Evolutionary conservation across 139 green algal species (phyloP).

Genomic region (Micromonas pusilla): DNA sequence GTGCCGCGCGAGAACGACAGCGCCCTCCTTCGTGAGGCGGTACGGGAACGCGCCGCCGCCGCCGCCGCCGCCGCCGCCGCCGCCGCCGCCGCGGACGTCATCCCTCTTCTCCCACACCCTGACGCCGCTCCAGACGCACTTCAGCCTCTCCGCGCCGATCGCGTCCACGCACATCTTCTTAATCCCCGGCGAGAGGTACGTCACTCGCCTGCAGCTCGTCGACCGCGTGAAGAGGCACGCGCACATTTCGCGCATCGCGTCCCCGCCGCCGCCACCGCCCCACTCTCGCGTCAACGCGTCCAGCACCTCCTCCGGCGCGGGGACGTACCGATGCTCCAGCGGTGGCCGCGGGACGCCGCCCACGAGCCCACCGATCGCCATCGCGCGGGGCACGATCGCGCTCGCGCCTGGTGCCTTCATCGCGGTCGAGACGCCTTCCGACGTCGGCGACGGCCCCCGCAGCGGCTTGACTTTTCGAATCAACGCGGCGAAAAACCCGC

Average conservation of each 20-base stretch:
- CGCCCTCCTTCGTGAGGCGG: conserved; percentile 11
- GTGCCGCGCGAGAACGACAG: not conserved
- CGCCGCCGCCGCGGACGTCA: conserved; percentile 11
- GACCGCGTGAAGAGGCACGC: conserved; percentile 8
- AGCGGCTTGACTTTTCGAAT: conserved; percentile 67
- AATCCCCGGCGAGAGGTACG: not conserved
- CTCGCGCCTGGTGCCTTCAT: not conserved
- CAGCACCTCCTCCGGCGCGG: not conserved
- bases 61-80: conserved; percentile 59
- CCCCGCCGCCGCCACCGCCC: too few species aligned
- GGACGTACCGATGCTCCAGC: not conserved
- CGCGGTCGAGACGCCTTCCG: not conserved
- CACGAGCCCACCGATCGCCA: not conserved
- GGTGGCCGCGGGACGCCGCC: too few species aligned
- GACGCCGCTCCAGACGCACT: conserved; percentile 14
- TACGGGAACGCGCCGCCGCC: not conserved
- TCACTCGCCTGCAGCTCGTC: not conserved
- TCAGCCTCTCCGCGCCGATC: not conserved
- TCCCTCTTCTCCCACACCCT: not conserved
- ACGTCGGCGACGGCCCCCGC: not conserved
- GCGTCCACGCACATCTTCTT: not conserved
- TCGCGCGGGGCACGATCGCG: not conserved
- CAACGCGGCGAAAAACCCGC: conserved; percentile 95
- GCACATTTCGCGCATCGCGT: too few species aligned
- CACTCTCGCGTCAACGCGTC: not conserved